Percentiles rank a stretch among this genome's conserved stretches.
phyloP scores from a whole-genome alignment of 2,329 filamentous ascomycete genomes.

The Parasarocladium wereldwijsianum region DNA sequence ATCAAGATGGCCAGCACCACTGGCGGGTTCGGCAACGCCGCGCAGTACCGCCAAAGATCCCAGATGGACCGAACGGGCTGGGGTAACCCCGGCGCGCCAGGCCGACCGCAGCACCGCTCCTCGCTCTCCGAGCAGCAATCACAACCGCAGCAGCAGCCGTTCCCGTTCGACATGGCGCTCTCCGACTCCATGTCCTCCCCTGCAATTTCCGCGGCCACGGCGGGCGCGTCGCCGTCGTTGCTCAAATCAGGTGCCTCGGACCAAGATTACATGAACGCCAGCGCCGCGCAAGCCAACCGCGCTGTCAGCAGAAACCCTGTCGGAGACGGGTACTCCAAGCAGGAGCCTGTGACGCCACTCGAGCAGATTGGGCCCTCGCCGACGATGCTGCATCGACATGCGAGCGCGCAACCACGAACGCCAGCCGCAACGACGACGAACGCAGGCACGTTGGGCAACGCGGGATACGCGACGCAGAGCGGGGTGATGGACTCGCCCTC shows the following conservation, averaged over 20 bases:
- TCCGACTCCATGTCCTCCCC: conserved; percentile 27
- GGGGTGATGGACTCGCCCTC: too few species aligned
- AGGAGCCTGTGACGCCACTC: too few species aligned
- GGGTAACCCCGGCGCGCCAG: conserved; percentile 14
- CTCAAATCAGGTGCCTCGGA: conserved; percentile 22
- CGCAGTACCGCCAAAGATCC: conserved; percentile 14
- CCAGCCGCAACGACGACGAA: too few species aligned
- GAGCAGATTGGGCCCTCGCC: too few species aligned
- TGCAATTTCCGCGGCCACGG: conserved; percentile 21
- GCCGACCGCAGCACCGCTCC: conserved; percentile 6
- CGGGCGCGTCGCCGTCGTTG: conserved; percentile 24
- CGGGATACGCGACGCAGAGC: too few species aligned
- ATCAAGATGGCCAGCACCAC: conserved; percentile 88
- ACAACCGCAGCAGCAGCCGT: conserved; percentile 10
- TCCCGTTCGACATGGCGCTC: conserved; percentile 20
- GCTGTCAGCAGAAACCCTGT: not conserved
- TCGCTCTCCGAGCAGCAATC: not conserved
- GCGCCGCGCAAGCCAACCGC: too few species aligned
- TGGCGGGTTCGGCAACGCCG: conserved; percentile 53
- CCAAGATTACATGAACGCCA: conserved; percentile 15
- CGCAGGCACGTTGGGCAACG: too few species aligned
- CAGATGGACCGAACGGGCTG: conserved; percentile 16
- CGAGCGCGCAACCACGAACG: too few species aligned
- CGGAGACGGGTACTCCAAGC: too few species aligned
- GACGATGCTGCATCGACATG: too few species aligned